A percentile compares a stretch with the other conserved stretches of the same genome.
Evolutionary conservation across 2,329 filamentous ascomycete genomes (phyloP).

Genomic region (Nothophoma quercina): DNA sequence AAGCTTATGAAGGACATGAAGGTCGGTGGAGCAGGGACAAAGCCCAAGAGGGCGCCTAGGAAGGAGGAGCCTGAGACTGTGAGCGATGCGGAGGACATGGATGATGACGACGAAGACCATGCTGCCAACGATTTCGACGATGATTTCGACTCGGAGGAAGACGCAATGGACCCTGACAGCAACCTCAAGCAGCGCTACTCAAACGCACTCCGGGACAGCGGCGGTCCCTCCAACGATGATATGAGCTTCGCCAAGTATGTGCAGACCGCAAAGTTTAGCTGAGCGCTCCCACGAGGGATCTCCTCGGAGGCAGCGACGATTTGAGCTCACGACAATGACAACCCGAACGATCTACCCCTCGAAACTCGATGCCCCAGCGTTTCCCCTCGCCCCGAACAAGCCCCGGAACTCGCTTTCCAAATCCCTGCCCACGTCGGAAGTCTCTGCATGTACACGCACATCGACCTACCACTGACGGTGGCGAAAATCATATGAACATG

Average conservation of each 20-base stretch:
- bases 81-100: constrained; percentile 60
- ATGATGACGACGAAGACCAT: constrained; percentile 55
- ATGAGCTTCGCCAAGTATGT: constrained; percentile 62
- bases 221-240: constrained; percentile 54
- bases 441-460: constrained; percentile 11
- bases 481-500: constrained; percentile 2
- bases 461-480: neutral
- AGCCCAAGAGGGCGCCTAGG: constrained; percentile 44
- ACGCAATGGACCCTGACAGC: constrained; percentile 64
- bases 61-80: constrained; percentile 60
- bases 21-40: constrained; percentile 52
- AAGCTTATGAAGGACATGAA: constrained; percentile 96
- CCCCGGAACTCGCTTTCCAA: constrained; percentile 21
- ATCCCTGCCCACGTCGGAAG: constrained; percentile 21
- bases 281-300: constrained; percentile 17
- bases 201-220: constrained; percentile 69
- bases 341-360: neutral
- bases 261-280: constrained; percentile 46
- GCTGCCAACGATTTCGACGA: constrained; percentile 56
- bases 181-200: constrained; percentile 79
- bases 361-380: constrained; percentile 1
- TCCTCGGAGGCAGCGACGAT: neutral
- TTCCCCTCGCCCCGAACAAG: constrained; percentile 3
- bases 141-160: constrained; percentile 63
- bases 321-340: neutral